A percentile compares a stretch with the other conserved stretches of the same genome.
These are phyloP conservation scores for Mimosa pudica DNA, from an alignment of 306 rosid species.

Conservation along the genomic window DNA sequence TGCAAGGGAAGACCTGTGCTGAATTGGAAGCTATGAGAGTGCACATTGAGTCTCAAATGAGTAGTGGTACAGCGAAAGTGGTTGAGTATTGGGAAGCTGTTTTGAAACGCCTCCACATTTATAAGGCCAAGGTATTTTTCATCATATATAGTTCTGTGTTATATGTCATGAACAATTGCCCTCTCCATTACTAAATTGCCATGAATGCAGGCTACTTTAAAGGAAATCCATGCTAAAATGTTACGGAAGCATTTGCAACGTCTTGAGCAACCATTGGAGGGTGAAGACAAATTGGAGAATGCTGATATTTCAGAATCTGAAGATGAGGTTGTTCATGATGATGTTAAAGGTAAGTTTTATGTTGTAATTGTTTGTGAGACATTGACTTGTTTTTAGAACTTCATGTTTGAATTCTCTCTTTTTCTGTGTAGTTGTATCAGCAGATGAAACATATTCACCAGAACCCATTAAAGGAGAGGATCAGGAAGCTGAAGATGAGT, in stretches of 20 bases:
- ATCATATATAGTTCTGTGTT: constrained; percentile 23
- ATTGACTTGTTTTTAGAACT: constrained; percentile 6
- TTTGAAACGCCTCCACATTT: constrained; percentile 81
- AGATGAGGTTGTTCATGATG: constrained; percentile 53
- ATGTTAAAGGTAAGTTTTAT: constrained; percentile 49
- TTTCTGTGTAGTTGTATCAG: constrained; percentile 30
- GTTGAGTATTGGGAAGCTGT: constrained; percentile 98
- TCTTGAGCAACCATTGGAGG: constrained; percentile 69
- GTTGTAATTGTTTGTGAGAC: constrained; percentile 27
- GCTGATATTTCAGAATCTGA: constrained; percentile 43
- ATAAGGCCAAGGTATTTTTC: constrained; percentile 86
- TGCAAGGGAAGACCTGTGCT: constrained; percentile 72
- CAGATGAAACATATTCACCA: constrained; percentile 71
- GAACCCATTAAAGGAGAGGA: constrained; percentile 64
- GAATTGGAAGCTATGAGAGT: constrained; percentile 74
- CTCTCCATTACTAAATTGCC: constrained; percentile 31
- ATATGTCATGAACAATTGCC: constrained; percentile 8
- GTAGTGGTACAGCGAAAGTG: constrained; percentile 87
- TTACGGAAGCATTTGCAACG: constrained; percentile 71
- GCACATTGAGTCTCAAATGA: constrained; percentile 90
- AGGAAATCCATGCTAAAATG: constrained; percentile 88
- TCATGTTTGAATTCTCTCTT: constrained; percentile 16
- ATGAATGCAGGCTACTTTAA: constrained; percentile 74
- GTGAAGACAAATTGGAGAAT: constrained; percentile 51
- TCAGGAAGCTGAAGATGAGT: constrained; percentile 63